Conservation (phyloP, 2,329 filamentous ascomycete species). For the Fusarium avenaceum region DNA sequence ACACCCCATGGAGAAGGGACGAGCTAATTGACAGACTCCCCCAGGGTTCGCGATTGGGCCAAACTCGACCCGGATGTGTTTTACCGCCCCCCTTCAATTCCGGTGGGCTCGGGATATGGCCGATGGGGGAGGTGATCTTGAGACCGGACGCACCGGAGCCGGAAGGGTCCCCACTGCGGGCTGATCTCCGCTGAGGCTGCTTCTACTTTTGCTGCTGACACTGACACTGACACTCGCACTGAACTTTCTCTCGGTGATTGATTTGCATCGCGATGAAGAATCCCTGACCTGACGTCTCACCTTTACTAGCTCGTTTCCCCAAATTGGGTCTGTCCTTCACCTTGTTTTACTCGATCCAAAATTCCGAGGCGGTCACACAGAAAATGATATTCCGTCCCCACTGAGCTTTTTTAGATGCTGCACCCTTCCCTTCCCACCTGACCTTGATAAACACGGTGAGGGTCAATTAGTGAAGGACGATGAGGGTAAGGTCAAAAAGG, state of each 20-base stretch:
- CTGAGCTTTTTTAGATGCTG: constrained; percentile 4
- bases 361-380: constrained; percentile 31
- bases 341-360: constrained; percentile 22
- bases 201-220: constrained; percentile 2
- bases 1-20: constrained; percentile 39
- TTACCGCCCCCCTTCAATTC: constrained; percentile 44
- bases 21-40: constrained; percentile 11
- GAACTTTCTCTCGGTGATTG: constrained; percentile 39
- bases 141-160: constrained; percentile 43
- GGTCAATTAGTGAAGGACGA: not conserved
- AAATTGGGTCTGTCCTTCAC: constrained; percentile 25
- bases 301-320: constrained; percentile 23
- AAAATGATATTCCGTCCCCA: constrained; percentile 17
- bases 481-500: no score
- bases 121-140: constrained; percentile 44
- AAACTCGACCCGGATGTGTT: constrained; percentile 39
- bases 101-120: constrained; percentile 47
- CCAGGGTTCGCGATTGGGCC: constrained; percentile 14
- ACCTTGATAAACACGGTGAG: constrained; percentile 34
- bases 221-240: no score
- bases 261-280: constrained; percentile 40
- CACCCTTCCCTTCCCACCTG: constrained; percentile 6
- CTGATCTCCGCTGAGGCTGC: constrained; percentile 43
- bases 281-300: constrained; percentile 32
- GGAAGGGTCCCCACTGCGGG: constrained; percentile 38